Conservation (phyloP, 805 yeast species). For the Metschnikowia bowlesiae region DNA sequence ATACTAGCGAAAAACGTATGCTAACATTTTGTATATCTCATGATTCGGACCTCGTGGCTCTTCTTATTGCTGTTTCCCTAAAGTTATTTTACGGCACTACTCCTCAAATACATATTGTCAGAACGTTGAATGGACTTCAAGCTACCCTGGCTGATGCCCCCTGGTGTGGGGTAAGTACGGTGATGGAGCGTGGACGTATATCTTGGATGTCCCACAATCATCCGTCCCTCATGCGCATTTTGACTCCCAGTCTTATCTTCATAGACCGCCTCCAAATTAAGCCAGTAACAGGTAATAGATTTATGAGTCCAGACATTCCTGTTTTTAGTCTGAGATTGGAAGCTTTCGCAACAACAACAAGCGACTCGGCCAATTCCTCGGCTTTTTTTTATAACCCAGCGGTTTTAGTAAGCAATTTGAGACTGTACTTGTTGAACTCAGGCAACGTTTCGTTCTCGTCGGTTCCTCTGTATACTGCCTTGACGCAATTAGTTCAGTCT, state of each 20-base stretch:
- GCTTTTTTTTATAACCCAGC: conserved; percentile 12
- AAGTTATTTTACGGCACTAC: conserved; percentile 9
- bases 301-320: conserved; percentile 7
- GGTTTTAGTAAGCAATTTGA: conserved; percentile 2
- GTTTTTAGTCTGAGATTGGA: conserved; percentile 1
- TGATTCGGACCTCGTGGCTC: conserved; percentile 16
- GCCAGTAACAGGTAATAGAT: background rate
- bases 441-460: conserved; percentile 11
- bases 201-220: conserved; percentile 7
- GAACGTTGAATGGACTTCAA: conserved; percentile 10
- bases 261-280: conserved; percentile 8
- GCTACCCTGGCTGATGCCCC: conserved; percentile 13
- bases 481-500: background rate
- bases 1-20: conserved; percentile 5
- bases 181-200: conserved; percentile 12
- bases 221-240: conserved; percentile 7
- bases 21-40: conserved; percentile 18
- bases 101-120: conserved; percentile 12
- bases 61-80: conserved; percentile 17
- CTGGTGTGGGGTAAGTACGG: conserved; percentile 27
- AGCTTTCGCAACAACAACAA: background rate
- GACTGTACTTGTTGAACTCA: conserved; percentile 5
- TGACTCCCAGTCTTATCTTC: conserved; percentile 4
- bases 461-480: conserved; percentile 1
- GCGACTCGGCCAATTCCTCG: background rate